These are phyloP conservation scores for Cytospora mali DNA, from an alignment of 2,329 filamentous ascomycete species.

Conservation along the genomic window DNA sequence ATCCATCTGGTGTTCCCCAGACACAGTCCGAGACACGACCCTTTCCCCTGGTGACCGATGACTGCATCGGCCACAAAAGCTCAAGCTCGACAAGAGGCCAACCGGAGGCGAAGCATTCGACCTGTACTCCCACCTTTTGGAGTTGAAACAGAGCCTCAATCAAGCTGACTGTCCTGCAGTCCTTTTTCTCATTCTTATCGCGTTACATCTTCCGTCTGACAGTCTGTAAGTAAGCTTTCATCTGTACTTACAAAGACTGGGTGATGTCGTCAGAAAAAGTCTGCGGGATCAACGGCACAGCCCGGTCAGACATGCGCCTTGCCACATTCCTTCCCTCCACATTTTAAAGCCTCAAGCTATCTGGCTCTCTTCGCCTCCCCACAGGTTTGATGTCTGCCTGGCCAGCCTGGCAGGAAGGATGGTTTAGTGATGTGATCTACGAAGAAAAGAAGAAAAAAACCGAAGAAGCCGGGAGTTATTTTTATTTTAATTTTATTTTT, in stretches of 20 bases:
- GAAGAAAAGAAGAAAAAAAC: background rate
- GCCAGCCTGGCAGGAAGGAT: background rate
- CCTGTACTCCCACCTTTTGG: background rate
- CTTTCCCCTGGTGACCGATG: background rate
- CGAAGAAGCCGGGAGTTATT: too few species aligned
- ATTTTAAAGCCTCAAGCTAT: background rate
- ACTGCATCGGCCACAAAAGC: background rate
- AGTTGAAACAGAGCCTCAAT: background rate
- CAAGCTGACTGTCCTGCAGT: too few species aligned
- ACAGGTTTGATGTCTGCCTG: background rate
- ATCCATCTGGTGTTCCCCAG: background rate
- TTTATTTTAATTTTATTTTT: background rate
- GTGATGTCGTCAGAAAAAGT: too few species aligned
- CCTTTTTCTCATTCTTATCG: background rate
- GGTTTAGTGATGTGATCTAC: background rate
- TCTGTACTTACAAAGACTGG: too few species aligned
- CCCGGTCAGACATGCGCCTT: too few species aligned
- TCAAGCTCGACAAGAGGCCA: too few species aligned
- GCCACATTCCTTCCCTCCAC: background rate
- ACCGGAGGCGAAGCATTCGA: background rate
- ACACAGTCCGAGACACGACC: background rate
- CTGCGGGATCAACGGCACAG: too few species aligned
- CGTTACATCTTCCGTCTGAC: background rate
- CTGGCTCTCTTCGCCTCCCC: too few species aligned
- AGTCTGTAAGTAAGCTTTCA: background rate